Evolutionary conservation across 768 basidiomycete genomes (phyloP).

Genomic region (Termitomyces sp.): DNA sequence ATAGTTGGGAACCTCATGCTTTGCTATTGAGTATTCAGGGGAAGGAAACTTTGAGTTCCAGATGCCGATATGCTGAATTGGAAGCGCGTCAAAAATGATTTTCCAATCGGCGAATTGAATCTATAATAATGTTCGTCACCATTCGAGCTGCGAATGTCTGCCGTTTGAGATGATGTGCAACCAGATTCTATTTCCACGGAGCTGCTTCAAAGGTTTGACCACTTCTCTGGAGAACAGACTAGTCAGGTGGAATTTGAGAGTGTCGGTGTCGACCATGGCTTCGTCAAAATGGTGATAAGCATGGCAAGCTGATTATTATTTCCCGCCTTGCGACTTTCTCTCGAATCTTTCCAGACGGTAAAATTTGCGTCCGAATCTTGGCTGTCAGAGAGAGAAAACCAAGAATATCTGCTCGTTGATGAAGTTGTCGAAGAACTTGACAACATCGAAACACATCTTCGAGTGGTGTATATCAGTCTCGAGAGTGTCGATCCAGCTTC

Average conservation of each 20-base stretch:
- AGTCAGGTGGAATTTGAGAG: conserved; percentile 28
- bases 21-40: too few relatives aligned
- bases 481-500: conserved; percentile 31
- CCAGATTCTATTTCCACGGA: too few relatives aligned
- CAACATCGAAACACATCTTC: conserved; percentile 29
- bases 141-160: too few relatives aligned
- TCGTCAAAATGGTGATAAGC: conserved; percentile 34
- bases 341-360: conserved; percentile 15
- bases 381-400: conserved; percentile 16
- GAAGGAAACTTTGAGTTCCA: too few relatives aligned
- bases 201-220: too few relatives aligned
- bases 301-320: conserved; percentile 26
- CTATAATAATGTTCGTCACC: too few relatives aligned
- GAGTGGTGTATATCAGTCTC: conserved; percentile 34
- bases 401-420: conserved; percentile 35
- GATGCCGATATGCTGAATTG: too few relatives aligned
- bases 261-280: conserved; percentile 25
- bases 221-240: conserved; percentile 28
- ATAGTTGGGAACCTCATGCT: too few relatives aligned
- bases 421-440: too few relatives aligned
- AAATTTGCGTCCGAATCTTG: neutral
- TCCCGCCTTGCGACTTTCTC: conserved; percentile 31
- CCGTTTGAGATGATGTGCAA: too few relatives aligned
- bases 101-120: too few relatives aligned
- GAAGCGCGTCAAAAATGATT: too few relatives aligned